phyloP scores from a whole-genome alignment of 768 basidiomycete genomes.

The Pleurotus sapidus region DNA sequence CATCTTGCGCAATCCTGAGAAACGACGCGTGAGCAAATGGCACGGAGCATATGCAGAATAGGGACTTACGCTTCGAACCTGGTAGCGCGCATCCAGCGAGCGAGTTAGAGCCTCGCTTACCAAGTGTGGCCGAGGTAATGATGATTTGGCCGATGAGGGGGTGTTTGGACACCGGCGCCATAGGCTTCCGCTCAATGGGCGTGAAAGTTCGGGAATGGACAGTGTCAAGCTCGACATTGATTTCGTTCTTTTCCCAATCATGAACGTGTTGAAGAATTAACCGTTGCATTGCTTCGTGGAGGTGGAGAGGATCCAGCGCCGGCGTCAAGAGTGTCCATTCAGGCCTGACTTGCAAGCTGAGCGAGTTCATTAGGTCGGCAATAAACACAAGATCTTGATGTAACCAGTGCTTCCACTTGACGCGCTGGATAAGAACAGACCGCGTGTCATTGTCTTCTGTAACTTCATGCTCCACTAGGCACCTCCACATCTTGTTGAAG shows the following conservation, averaged over 20 bases:
- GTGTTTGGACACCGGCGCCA: not conserved
- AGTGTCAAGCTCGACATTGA: not conserved
- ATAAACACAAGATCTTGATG: not conserved
- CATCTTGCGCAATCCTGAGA: no score
- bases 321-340: not conserved
- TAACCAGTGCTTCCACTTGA: no score
- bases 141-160: not conserved
- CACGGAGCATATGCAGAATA: no score
- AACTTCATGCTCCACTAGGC: not conserved
- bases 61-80: not conserved
- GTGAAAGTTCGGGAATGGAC: not conserved
- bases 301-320: not conserved
- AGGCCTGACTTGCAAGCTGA: not conserved
- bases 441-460: no score
- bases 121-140: not conserved
- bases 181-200: not conserved
- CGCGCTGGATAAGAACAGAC: no score
- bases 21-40: no score
- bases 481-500: no score
- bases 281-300: constrained; percentile 8
- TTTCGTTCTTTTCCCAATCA: not conserved
- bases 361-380: not conserved
- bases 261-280: not conserved
- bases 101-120: not conserved
- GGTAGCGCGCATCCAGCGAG: not conserved